These are phyloP conservation scores for Pleurotus platypus DNA, from an alignment of 768 basidiomycete genomes.

Conservation along the genomic window DNA sequence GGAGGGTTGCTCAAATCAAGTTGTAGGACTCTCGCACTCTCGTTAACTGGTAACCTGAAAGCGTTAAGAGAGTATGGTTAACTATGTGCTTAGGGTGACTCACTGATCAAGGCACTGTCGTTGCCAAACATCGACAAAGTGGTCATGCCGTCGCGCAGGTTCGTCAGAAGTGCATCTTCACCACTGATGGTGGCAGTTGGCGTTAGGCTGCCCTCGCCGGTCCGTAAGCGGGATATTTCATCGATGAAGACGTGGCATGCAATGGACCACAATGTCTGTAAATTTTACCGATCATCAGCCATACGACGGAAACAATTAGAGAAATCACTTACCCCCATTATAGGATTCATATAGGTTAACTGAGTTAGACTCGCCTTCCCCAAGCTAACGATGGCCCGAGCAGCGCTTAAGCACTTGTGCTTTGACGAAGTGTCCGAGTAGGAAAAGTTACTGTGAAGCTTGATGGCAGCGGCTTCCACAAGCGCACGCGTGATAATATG, in stretches of 20 bases:
- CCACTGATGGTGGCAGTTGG: slow-evolving; percentile 17
- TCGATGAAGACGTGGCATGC: slow-evolving; percentile 45
- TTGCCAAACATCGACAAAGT: slow-evolving; percentile 39
- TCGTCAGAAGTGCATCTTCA: slow-evolving; percentile 39
- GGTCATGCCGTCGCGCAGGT: slow-evolving; percentile 3
- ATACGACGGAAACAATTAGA: slow-evolving; percentile 6
- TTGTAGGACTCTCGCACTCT: slow-evolving; percentile 42
- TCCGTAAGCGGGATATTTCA: slow-evolving; percentile 30
- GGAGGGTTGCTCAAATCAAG: slow-evolving; percentile 2
- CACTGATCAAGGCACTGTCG: slow-evolving; percentile 43
- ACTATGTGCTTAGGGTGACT: slow-evolving; percentile 19
- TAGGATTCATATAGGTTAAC: slow-evolving; percentile 40
- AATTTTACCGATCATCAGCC: slow-evolving; percentile 7
- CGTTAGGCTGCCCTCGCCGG: slow-evolving; percentile 26
- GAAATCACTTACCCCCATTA: slow-evolving; percentile 42
- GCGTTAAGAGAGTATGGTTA: background rate
- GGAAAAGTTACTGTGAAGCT: slow-evolving; percentile 46
- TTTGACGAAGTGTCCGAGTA: slow-evolving; percentile 38
- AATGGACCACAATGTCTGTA: slow-evolving; percentile 42
- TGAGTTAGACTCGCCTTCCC: slow-evolving; percentile 27
- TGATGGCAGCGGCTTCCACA: slow-evolving; percentile 47
- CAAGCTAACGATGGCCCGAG: slow-evolving; percentile 38
- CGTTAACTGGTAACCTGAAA: slow-evolving; percentile 39
- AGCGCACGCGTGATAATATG: slow-evolving; percentile 45
- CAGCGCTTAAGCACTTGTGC: slow-evolving; percentile 40